phyloP scores from a whole-genome alignment of 2,329 filamentous ascomycete species.

The Mycosphaerelloides madeirae region DNA sequence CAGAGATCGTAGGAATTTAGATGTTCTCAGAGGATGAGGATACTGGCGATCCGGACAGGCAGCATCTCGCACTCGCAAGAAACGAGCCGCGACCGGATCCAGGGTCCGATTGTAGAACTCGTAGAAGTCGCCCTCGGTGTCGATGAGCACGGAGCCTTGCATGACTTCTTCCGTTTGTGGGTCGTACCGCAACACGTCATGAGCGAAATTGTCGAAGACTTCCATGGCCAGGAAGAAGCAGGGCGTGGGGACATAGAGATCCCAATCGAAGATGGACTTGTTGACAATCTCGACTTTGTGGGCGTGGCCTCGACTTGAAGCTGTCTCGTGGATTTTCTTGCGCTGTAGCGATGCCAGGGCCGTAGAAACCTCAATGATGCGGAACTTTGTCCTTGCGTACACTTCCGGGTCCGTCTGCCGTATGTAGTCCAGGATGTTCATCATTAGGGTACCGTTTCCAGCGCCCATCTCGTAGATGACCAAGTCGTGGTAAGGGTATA shows the following conservation, averaged over 20 bases:
- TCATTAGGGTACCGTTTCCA: conserved; percentile 94
- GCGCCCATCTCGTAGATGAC: conserved; percentile 99
- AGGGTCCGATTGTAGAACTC: conserved; percentile 82
- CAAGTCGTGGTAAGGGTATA: conserved; percentile 93
- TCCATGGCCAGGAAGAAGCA: conserved; percentile 98
- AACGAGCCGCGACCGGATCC: conserved; percentile 77
- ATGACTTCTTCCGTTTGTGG: conserved; percentile 72
- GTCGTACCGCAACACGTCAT: conserved; percentile 92
- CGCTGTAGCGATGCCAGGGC: conserved; percentile 74
- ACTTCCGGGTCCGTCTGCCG: conserved; percentile 83
- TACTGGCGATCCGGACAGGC: conserved; percentile 58
- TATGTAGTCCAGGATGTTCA: conserved; percentile 96
- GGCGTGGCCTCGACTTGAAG: conserved; percentile 68
- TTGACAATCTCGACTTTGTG: conserved; percentile 93
- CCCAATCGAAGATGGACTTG: conserved; percentile 91
- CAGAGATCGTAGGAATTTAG: conserved; percentile 56
- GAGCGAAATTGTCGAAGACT: conserved; percentile 97
- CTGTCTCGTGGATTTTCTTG: conserved; percentile 61
- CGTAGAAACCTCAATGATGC: conserved; percentile 91
- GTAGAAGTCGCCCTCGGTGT: conserved; percentile 80
- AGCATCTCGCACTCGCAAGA: conserved; percentile 76
- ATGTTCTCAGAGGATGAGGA: conserved; percentile 57
- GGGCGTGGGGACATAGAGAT: conserved; percentile 76
- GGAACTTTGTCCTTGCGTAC: conserved; percentile 88
- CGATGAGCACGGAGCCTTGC: conserved; percentile 84